A percentile compares a stretch with the other conserved stretches of the same genome.
These are phyloP conservation scores for Neopestalotiopsis clavispora DNA, from an alignment of 2,329 filamentous ascomycete species.

Conservation along the genomic window DNA sequence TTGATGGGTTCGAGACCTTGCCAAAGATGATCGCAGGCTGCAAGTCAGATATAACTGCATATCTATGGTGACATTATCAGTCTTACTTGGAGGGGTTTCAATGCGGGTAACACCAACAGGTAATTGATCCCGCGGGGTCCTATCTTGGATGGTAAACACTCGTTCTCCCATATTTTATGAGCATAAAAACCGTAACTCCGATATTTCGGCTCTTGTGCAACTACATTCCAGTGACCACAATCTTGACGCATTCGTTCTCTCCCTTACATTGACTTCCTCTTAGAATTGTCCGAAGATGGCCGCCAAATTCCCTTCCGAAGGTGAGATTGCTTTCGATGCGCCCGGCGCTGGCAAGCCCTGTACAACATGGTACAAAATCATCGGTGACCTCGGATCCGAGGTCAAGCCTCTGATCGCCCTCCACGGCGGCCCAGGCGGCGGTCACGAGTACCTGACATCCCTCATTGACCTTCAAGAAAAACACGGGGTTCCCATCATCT, in stretches of 20 bases:
- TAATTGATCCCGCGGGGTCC: not conserved
- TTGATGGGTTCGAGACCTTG: no score
- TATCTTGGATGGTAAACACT: not conserved
- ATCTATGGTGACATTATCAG: not conserved
- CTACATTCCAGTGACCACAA: no score
- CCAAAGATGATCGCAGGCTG: not conserved
- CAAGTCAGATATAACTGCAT: not conserved
- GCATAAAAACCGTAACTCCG: no score
- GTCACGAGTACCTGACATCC: slow-evolving; percentile 25
- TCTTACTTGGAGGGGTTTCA: not conserved
- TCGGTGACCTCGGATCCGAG: slow-evolving; percentile 22
- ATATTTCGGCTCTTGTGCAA: no score
- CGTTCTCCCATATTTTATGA: no score
- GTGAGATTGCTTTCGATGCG: slow-evolving; percentile 22
- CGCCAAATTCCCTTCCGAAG: not conserved
- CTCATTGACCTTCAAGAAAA: slow-evolving; percentile 14
- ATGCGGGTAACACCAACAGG: not conserved
- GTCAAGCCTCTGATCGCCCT: slow-evolving; percentile 16
- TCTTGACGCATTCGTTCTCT: not conserved
- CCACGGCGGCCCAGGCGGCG: slow-evolving; percentile 27
- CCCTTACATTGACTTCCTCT: not conserved
- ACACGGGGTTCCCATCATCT: slow-evolving; percentile 23
- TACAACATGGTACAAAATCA: slow-evolving; percentile 24
- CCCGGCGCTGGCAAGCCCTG: slow-evolving; percentile 23
- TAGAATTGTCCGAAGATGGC: not conserved